Evolutionary conservation across 768 basidiomycete genomes (phyloP), one percentile per base, ranked within the genome.

Genomic region (Phlegmacium glaucopus): DNA sequence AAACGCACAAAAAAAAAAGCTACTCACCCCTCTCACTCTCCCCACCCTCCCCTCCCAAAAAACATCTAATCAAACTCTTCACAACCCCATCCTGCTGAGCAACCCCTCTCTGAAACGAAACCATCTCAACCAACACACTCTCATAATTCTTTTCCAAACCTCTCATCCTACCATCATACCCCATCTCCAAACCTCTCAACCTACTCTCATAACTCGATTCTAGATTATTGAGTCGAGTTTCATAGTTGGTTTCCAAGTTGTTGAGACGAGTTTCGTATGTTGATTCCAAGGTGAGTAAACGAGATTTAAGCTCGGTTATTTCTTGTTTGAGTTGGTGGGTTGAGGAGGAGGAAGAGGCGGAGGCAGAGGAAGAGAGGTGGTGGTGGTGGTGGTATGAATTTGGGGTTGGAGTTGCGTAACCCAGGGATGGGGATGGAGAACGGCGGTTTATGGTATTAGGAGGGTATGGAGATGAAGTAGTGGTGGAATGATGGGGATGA

Each of bases 71-170:
- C 50, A 93, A 61, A 56, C 79, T 82, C 66, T 90, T 86, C 80
- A 90, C 85, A 45, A 92, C 63, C 35, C 80, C 81, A 55, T 94
- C 92, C 71, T 92, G 90, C 66, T 90, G 85, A 27, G 85, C 87
- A 80, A 69, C 65, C 6, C 64, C 64, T 30, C 70, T 41, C 45
- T 71, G 70, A 29, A 72, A 67, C 1, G 62, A 64, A 9, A 66
- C 66, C 58, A 74, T 64, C 41, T 71, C 68, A 16, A 65, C 62
- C 10, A 70, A 51, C 6, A 72, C 61, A 29, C 58, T 67, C 52
- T 71, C 65, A 44, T 71, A 71, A 38, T 65, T 69, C 42, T 69
- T 49, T 58, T 74, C 72, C n/a, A 74, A 53, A 12, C 39, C 56
- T 29, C 70, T 54, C 18, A 72, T 47, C 11, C 72, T 44, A 22